phyloP scores from a whole-genome alignment of 495 filamentous ascomycete species.

The Penicillium dipodomyicola region DNA sequence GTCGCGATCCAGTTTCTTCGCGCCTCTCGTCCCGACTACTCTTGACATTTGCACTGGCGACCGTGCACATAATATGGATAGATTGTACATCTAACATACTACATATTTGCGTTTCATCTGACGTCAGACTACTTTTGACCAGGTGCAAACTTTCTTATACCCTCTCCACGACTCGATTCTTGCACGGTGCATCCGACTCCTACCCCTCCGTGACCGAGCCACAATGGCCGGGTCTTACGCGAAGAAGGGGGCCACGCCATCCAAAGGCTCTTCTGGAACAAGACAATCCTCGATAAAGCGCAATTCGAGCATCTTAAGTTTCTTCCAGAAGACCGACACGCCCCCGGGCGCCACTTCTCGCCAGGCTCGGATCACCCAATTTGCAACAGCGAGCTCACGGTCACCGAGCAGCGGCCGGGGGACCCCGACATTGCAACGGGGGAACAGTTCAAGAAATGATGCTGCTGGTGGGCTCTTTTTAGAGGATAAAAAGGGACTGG shows the following conservation, averaged over 20 bases:
- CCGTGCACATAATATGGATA: constrained; percentile 1
- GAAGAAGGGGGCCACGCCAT: constrained; percentile 34
- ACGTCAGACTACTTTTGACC: neutral
- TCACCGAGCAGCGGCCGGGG: constrained; percentile 25
- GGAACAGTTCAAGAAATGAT: constrained; percentile 15
- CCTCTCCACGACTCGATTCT: neutral
- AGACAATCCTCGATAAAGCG: constrained; percentile 36
- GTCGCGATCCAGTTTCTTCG: constrained; percentile 25
- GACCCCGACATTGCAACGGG: constrained; percentile 21
- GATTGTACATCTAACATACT: constrained; percentile 7
- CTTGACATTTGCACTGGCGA: neutral
- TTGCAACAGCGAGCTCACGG: constrained; percentile 27
- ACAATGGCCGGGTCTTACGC: constrained; percentile 26
- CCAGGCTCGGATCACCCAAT: constrained; percentile 44
- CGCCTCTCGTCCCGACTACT: neutral
- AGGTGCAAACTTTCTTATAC: neutral
- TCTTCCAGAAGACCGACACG: constrained; percentile 72
- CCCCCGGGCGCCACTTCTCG: constrained; percentile 35
- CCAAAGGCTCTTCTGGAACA: constrained; percentile 13
- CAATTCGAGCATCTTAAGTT: constrained; percentile 76
- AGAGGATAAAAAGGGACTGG: constrained; percentile 39
- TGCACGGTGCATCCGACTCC: neutral
- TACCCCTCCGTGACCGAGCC: neutral
- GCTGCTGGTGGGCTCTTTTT: constrained; percentile 41
- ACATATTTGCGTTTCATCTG: neutral